Percentiles rank a stretch among this genome's conserved stretches.
Conservation (phyloP, 2,329 filamentous ascomycete species). For the Ilyonectria destructans region DNA sequence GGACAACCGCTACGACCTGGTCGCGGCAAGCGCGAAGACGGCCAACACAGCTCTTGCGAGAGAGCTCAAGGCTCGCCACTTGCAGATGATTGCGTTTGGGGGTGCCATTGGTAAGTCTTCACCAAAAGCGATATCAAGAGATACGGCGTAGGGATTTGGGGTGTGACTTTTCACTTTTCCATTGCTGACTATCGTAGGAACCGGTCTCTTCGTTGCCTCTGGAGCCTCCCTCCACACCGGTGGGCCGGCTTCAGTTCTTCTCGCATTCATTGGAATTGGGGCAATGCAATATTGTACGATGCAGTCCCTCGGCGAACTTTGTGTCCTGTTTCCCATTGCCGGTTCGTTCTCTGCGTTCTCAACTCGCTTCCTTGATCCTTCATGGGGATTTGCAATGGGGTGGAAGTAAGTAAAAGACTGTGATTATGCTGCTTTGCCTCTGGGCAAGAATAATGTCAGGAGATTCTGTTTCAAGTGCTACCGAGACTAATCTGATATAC, state of each 20-base stretch:
- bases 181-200: slow-evolving; percentile 68
- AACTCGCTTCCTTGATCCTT: slow-evolving; percentile 84
- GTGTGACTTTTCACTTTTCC: neutral
- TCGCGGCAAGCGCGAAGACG: neutral
- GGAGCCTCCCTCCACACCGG: slow-evolving; percentile 79
- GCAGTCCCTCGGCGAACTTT: slow-evolving; percentile 92
- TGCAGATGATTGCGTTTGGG: neutral
- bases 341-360: slow-evolving; percentile 95
- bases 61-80: neutral
- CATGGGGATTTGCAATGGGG: slow-evolving; percentile 80
- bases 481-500: neutral
- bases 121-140: slow-evolving; percentile 67
- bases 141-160: neutral
- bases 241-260: slow-evolving; percentile 83
- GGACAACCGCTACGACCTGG: slow-evolving; percentile 67
- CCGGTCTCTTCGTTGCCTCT: slow-evolving; percentile 91
- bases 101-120: slow-evolving; percentile 78
- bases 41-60: neutral
- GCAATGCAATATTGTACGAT: slow-evolving; percentile 93
- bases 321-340: slow-evolving; percentile 91
- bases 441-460: neutral
- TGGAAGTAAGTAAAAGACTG: slow-evolving; percentile 80
- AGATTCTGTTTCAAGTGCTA: rapidly evolving
- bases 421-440: neutral
- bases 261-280: slow-evolving; percentile 84